A percentile compares a stretch with the other conserved stretches of the same genome.
Conservation (phyloP, 306 rosid genomes). For the Quercus robur region DNA sequence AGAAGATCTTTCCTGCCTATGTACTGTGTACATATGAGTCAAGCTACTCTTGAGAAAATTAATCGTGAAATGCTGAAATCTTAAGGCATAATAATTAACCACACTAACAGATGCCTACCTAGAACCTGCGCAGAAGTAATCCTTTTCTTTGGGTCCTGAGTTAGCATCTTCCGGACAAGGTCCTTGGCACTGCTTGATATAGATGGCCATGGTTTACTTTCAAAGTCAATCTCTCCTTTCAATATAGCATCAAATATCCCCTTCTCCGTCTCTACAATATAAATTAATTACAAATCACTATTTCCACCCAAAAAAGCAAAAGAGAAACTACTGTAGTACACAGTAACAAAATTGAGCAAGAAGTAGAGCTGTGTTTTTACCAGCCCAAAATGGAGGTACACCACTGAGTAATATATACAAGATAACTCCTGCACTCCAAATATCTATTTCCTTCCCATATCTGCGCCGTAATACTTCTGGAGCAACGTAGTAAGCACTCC, state of each 20-base stretch:
- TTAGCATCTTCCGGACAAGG: slow-evolving; percentile 72
- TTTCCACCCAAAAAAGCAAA: slow-evolving; percentile 4
- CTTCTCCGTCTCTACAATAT: slow-evolving; percentile 67
- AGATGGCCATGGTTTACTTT: slow-evolving; percentile 75
- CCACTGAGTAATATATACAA: slow-evolving; percentile 80
- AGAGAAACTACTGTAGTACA: background rate
- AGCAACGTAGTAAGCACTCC: slow-evolving; percentile 90
- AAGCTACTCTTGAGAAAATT: background rate
- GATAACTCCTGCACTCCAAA: slow-evolving; percentile 91
- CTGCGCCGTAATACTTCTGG: slow-evolving; percentile 75
- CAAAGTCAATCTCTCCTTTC: slow-evolving; percentile 76
- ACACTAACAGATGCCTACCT: slow-evolving; percentile 38
- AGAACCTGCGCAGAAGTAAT: slow-evolving; percentile 73
- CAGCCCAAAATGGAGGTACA: slow-evolving; percentile 97
- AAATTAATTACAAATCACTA: slow-evolving; percentile 6
- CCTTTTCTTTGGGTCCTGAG: slow-evolving; percentile 74
- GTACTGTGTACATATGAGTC: background rate
- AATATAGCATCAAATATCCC: slow-evolving; percentile 85
- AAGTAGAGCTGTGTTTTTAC: slow-evolving; percentile 31
- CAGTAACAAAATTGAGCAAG: background rate
- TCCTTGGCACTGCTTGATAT: slow-evolving; percentile 86
- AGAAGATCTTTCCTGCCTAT: background rate
- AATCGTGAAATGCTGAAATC: background rate
- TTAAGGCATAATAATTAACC: background rate
- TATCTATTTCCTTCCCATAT: slow-evolving; percentile 79